A percentile compares a stretch with the other conserved stretches of the same genome.
These are phyloP conservation scores for Exophiala sideris DNA, from an alignment of 2,329 filamentous ascomycete species.

Conservation along the genomic window DNA sequence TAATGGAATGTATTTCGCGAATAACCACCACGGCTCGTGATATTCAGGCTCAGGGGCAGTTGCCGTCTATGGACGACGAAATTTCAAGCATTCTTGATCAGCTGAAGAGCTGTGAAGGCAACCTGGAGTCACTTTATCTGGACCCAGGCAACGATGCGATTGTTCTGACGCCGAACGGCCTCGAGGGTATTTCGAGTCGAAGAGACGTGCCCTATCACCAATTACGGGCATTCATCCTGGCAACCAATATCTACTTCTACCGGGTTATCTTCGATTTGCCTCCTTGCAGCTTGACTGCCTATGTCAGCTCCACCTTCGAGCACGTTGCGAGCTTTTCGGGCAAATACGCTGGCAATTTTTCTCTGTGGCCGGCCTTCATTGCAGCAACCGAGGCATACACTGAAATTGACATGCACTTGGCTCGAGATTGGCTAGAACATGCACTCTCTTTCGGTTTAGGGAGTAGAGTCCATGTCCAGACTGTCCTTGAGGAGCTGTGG, in stretches of 20 bases:
- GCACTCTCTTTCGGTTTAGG: slow-evolving; percentile 10
- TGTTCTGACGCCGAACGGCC: not conserved
- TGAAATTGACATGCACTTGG: slow-evolving; percentile 7
- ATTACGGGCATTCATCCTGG: slow-evolving; percentile 20
- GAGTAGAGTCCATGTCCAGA: slow-evolving; percentile 4
- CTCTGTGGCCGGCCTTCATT: slow-evolving; percentile 28
- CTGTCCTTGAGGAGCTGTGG: slow-evolving; percentile 13
- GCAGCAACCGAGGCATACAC: slow-evolving; percentile 26
- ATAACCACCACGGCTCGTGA: slow-evolving; percentile 11
- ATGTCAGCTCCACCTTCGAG: slow-evolving; percentile 18
- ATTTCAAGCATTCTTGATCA: too few species aligned
- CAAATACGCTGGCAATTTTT: slow-evolving; percentile 21
- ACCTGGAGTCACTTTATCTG: too few species aligned
- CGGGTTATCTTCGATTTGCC: slow-evolving; percentile 21
- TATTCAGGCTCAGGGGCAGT: not conserved
- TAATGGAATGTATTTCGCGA: slow-evolving; percentile 22
- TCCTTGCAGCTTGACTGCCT: slow-evolving; percentile 14
- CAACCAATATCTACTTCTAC: slow-evolving; percentile 26
- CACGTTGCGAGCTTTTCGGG: slow-evolving; percentile 16
- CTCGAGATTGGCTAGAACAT: slow-evolving; percentile 3
- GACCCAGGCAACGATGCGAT: not conserved
- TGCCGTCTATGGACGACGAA: too few species aligned
- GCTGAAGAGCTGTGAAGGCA: too few species aligned
- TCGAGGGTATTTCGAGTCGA: not conserved
- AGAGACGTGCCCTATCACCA: slow-evolving; percentile 15